Evolutionary conservation across 106 monocot genomes (phyloP).

Genomic region (Phalaenopsis aphrodite): DNA sequence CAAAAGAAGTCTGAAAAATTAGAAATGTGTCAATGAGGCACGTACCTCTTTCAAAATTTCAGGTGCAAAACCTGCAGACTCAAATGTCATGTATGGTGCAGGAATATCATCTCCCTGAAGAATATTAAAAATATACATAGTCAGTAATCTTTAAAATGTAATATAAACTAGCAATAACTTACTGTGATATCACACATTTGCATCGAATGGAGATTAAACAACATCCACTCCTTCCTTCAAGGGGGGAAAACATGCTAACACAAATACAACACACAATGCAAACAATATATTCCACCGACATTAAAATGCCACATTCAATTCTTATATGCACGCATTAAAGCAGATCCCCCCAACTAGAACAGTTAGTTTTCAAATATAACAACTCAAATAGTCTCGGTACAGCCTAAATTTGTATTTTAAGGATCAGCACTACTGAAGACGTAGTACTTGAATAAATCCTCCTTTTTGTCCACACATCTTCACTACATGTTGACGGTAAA

Average conservation of each 20-base stretch:
- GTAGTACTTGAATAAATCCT: neutral
- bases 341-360: neutral
- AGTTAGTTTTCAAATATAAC: neutral
- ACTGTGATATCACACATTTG: neutral
- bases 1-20: neutral
- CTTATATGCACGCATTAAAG: neutral
- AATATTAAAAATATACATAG: neutral
- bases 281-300: neutral
- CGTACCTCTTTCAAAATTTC: slow-evolving; percentile 82
- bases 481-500: neutral
- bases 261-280: neutral
- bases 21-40: neutral
- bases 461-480: neutral
- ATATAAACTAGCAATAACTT: neutral
- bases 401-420: neutral
- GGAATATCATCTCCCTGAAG: slow-evolving; percentile 70
- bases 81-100: slow-evolving; percentile 66
- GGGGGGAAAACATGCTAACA: neutral
- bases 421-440: slow-evolving; percentile 1
- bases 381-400: neutral
- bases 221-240: neutral
- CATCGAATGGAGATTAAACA: neutral
- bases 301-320: neutral
- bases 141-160: neutral
- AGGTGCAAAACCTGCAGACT: slow-evolving; percentile 54